A percentile compares a stretch with the other conserved stretches of the same genome.
Evolutionary conservation across 73 alveolate species (phyloP).

Genomic region (Stentor roeselii): DNA sequence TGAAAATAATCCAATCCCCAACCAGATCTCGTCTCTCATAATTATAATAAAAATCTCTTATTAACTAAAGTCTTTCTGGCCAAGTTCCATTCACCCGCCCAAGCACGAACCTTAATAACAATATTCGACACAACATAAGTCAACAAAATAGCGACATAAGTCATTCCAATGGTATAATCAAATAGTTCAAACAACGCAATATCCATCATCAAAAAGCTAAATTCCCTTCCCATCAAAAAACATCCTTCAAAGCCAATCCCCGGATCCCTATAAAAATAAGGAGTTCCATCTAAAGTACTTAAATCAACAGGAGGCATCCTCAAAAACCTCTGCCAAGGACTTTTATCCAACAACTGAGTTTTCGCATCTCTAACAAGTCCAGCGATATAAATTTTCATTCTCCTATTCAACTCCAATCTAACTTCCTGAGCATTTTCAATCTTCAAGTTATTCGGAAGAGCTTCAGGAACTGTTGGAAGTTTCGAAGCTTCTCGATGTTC

Average conservation of each 20-base stretch:
- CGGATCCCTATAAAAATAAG: conserved; percentile 54
- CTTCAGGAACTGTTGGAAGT: conserved; percentile 37
- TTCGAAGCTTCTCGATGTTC: background rate
- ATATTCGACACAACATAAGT: conserved; percentile 49
- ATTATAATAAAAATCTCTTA: conserved; percentile 17
- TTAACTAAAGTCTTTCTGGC: conserved; percentile 65
- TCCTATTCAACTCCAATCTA: conserved; percentile 54
- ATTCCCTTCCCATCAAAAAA: conserved; percentile 63
- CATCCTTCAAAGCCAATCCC: conserved; percentile 54
- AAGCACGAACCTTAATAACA: conserved; percentile 41
- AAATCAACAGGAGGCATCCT: conserved; percentile 51
- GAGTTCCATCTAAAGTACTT: conserved; percentile 31
- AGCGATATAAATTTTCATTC: conserved; percentile 56
- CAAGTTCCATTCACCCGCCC: conserved; percentile 54
- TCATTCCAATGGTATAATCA: conserved; percentile 34
- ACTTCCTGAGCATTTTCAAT: conserved; percentile 42
- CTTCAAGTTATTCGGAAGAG: conserved; percentile 2
- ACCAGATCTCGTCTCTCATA: too few species aligned
- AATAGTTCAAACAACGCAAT: conserved; percentile 46
- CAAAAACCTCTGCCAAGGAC: conserved; percentile 50
- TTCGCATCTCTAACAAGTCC: conserved; percentile 26
- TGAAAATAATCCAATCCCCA: too few species aligned
- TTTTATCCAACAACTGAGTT: conserved; percentile 47
- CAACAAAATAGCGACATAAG: conserved; percentile 36
- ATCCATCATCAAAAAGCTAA: conserved; percentile 60